Conservation (phyloP, 176 grass and related monocot genomes). For the Cenchrus fungigraminus region DNA sequence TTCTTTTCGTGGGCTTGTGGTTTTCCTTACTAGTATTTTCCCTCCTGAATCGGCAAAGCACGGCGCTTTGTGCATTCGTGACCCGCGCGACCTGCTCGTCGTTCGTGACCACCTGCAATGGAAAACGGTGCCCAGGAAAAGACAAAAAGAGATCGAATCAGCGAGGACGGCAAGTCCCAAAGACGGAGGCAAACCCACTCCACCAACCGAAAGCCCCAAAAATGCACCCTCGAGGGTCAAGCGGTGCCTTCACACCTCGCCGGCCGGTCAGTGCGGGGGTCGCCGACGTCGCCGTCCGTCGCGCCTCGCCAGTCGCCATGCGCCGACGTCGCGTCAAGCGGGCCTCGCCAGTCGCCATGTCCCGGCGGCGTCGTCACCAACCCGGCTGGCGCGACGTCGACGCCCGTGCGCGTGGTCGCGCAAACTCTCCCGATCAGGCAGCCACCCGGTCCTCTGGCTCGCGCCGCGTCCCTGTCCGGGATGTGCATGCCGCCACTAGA, state of each 20-base stretch:
- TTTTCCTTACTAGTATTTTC: neutral
- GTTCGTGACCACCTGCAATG: neutral
- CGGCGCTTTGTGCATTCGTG: neutral
- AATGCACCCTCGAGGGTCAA: slow-evolving; percentile 24
- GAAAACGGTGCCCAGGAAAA: neutral
- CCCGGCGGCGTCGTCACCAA: neutral
- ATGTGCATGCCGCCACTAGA: neutral
- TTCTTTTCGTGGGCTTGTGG: neutral
- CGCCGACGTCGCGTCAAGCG: no score
- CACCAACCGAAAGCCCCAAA: slow-evolving; percentile 1
- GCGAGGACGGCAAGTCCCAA: neutral
- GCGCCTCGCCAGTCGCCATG: neutral
- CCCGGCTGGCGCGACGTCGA: slow-evolving; percentile 34
- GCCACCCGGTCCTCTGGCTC: neutral
- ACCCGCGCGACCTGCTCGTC: no score
- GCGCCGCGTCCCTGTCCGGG: slow-evolving; percentile 19
- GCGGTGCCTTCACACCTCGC: slow-evolving; percentile 31
- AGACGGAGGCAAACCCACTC: slow-evolving; percentile 2
- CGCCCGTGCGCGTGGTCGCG: neutral
- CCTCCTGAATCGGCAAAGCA: neutral
- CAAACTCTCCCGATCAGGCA: neutral
- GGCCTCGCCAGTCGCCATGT: no score
- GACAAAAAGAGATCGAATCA: slow-evolving; percentile 6
- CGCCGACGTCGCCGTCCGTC: neutral
- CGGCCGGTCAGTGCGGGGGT: neutral